Conservation (phyloP, 306 rosid genomes). For the Medicago lupulina region DNA sequence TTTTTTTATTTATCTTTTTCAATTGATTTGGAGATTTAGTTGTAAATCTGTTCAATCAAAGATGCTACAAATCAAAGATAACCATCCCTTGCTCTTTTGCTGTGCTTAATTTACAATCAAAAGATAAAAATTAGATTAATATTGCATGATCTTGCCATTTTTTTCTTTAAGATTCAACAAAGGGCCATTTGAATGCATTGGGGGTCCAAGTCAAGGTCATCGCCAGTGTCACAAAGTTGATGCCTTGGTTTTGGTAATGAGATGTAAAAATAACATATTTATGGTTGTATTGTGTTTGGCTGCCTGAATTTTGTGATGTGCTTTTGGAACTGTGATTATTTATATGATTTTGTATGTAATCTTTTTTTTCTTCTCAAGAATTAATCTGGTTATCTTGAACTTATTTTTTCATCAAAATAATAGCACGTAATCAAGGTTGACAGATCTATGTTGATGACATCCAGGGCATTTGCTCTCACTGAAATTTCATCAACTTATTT, state of each 20-base stretch:
- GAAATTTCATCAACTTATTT: not conserved
- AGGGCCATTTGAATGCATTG: slow-evolving; percentile 18
- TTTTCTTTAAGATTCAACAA: slow-evolving; percentile 11
- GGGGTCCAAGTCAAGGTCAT: slow-evolving; percentile 22
- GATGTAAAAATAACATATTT: too few relatives aligned
- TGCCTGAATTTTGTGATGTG: slow-evolving; percentile 9
- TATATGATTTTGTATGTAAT: not conserved
- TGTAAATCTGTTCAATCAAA: slow-evolving; percentile 24
- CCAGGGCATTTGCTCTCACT: not conserved
- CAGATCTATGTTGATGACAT: not conserved
- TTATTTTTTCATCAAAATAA: not conserved
- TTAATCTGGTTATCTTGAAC: not conserved
- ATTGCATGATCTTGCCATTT: not conserved
- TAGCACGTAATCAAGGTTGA: not conserved
- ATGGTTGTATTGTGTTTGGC: not conserved
- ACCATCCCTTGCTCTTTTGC: not conserved
- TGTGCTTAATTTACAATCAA: not conserved
- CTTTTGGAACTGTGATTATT: not conserved
- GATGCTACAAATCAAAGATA: slow-evolving; percentile 4
- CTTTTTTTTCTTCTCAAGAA: not conserved
- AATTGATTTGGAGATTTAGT: slow-evolving; percentile 7
- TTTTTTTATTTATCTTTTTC: not conserved
- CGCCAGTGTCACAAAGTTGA: not conserved
- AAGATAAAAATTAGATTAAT: slow-evolving; percentile 17
- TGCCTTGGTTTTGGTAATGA: not conserved